These are phyloP conservation scores for Scolecobasidium constrictum DNA, from an alignment of 2,329 filamentous ascomycete species.

Conservation along the genomic window DNA sequence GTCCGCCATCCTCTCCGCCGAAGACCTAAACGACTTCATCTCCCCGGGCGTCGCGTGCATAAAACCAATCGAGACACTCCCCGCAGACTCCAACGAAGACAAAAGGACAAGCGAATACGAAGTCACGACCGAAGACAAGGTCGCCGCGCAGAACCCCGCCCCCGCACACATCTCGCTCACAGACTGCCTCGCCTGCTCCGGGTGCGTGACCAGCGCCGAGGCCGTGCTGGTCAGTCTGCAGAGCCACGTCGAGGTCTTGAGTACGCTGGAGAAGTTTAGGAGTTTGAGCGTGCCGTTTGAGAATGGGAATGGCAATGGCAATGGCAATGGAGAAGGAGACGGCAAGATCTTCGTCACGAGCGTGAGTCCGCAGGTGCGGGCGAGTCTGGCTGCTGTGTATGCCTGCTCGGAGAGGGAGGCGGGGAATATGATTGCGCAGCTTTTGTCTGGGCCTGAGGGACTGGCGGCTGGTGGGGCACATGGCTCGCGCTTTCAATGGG, in stretches of 20 bases:
- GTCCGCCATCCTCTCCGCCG: slow-evolving; percentile 93
- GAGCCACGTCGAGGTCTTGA: slow-evolving; percentile 83
- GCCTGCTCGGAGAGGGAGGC: slow-evolving; percentile 63
- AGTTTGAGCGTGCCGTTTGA: slow-evolving; percentile 28
- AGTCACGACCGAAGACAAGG: slow-evolving; percentile 85
- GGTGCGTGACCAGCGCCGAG: slow-evolving; percentile 94
- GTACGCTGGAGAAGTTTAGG: slow-evolving; percentile 57
- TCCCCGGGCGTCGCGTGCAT: slow-evolving; percentile 96
- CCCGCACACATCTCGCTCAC: slow-evolving; percentile 92
- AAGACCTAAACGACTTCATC: slow-evolving; percentile 98
- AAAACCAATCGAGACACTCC: slow-evolving; percentile 90
- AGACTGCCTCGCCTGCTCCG: slow-evolving; percentile 93
- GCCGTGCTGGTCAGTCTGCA: slow-evolving; percentile 93
- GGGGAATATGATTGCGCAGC: slow-evolving; percentile 69
- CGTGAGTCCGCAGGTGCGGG: slow-evolving; percentile 82
- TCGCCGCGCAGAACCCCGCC: slow-evolving; percentile 41
- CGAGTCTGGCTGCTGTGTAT: slow-evolving; percentile 78
- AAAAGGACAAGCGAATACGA: slow-evolving; percentile 51
- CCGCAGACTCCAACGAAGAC: slow-evolving; percentile 42
- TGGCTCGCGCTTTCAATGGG: slow-evolving; percentile 73
- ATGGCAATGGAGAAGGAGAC: slow-evolving; percentile 20
- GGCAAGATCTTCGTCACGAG: slow-evolving; percentile 80
- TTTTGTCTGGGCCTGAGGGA: slow-evolving; percentile 61
- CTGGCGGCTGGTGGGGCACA: slow-evolving; percentile 59
- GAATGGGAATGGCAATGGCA: slow-evolving; percentile 15